Base-by-base conservation (phyloP, 805 yeast genomes). In the Metschnikowia santaceciliae region DNA sequence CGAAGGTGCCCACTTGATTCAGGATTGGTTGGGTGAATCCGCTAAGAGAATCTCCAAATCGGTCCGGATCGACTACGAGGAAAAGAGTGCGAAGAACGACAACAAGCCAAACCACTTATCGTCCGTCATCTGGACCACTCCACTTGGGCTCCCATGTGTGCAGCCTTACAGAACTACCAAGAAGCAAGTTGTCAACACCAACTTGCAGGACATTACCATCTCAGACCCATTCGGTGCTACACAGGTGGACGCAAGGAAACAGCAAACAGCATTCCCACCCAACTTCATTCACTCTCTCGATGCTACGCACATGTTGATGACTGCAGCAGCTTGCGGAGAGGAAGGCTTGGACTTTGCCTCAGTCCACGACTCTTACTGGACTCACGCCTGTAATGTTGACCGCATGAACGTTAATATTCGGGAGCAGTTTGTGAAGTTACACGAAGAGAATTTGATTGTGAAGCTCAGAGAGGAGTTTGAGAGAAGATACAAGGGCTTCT, bases 341-440 rank as follows among this genome's bases (percentile, higher is more conserved):
- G 64, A 65, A 1, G 82, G 80, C 0, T 68, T 94, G 46, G 74
- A 82, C 11, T 92, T 94, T 76, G 97, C 98, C 0, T 83, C 98
- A 0, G 99, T 92, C 22, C 99, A 92, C 68, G 99, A 92, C 66
- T 92, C 98, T 0, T 92, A 88, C 67, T 92, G 99, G 99, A 90
- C 98, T 0, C 98, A 94, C 65, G 97, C 99, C 1, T 72, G 81
- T 46, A 92, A 88, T 65, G 83, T 92, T 39, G 84, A 83, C 53
- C 64, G 62, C 3, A 84, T 92, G 94, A 89, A 84, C 67, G 61
- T 60, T 13, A 71, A 79, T 42, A 72, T 94, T 56, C 79, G 99
- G 63, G 84, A 86, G 35, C 84, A 88, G 52, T 92, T 92, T 66
- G 85, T 94, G 54, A 71, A 78, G 47, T 73, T 92, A 50, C 97